A percentile compares a stretch with the other conserved stretches of the same genome.
Conservation (phyloP, 139 green algal species). For the Desmodesmus armatus region DNA sequence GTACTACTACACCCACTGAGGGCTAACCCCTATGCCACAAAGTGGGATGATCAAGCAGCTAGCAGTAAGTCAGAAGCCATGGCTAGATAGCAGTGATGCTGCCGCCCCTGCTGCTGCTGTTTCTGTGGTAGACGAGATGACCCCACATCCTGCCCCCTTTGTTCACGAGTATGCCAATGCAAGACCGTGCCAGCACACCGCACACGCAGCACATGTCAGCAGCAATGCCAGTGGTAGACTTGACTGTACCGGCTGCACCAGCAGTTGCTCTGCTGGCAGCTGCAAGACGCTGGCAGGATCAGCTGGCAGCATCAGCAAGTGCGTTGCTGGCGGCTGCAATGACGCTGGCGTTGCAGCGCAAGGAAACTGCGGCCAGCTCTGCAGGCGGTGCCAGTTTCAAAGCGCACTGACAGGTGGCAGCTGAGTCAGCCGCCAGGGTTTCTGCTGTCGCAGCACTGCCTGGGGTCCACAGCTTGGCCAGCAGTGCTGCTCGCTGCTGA, state of each 20-base stretch:
- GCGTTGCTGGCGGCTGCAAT: constrained; percentile 20
- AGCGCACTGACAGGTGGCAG: background rate
- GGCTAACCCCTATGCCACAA: no score
- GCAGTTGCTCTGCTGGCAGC: background rate
- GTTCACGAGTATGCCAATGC: no score
- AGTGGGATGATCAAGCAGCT: no score
- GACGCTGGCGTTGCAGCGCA: background rate
- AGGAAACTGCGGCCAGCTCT: background rate
- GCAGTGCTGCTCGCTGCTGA: background rate
- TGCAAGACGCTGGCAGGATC: background rate
- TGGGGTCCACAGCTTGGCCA: constrained; percentile 6
- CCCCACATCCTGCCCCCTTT: no score
- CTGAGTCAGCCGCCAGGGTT: background rate
- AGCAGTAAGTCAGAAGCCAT: no score
- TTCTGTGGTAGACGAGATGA: no score
- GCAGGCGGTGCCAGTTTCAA: background rate
- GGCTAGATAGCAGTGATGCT: background rate
- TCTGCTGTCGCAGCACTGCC: background rate
- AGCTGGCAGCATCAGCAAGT: constrained; percentile 24
- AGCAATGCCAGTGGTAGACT: no score
- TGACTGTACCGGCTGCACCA: background rate
- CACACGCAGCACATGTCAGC: no score
- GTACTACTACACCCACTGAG: no score
- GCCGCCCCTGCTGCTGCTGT: constrained; percentile 8
- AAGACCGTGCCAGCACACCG: no score